Base-by-base conservation (phyloP, 148 eudicot species). In the Amaranthus hypochondriacus region DNA sequence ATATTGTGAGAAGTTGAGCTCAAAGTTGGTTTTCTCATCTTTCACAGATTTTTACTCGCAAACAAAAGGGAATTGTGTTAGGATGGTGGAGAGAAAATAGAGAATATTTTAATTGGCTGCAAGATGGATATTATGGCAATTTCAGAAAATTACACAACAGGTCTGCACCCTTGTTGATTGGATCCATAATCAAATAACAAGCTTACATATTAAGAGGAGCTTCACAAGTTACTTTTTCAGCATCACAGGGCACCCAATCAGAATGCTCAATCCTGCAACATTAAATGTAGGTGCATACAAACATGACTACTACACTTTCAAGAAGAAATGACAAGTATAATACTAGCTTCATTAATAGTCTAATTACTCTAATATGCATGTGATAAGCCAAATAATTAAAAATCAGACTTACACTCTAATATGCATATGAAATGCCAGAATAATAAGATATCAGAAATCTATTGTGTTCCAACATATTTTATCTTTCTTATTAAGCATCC, bases 141-240 rank as follows among this genome's bases (percentile, higher is more conserved):
- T 48, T 28, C 46, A 9, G 13, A 53, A 46, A 61, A 10, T 4
- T 60, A 60, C 48, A 53, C 43, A 66, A 21, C 44, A 62, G 54
- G 18, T 65, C 18, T 49, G 48, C 18, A 46, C 51, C 51, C 13
- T 58, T 39, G 55, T 48, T 63, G 71, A 77, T 65, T 54, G 68
- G 66, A 76, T 62, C 72, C 53, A 84, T 78, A 70, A 84, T 80
- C 83, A 82, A 82, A 79, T 76, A 66, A 81, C 67, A 81, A 78
- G 84, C 92, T 86, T 84, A 88, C 88, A 75, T 83, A 88, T 79
- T 67, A 79, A 75, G 77, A 68, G 73, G 78, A 81, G 89, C 89
- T 81, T 82, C 82, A 74, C 71, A 85, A 69, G 79, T 83, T 79
- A 81, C 79, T 76, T 73, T 82, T 76, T 81, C 76, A 78, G 81